Evolutionary conservation across 306 rosid genomes (phyloP), one percentile per base, ranked within the genome.

Genomic region (Ceratonia siliqua): DNA sequence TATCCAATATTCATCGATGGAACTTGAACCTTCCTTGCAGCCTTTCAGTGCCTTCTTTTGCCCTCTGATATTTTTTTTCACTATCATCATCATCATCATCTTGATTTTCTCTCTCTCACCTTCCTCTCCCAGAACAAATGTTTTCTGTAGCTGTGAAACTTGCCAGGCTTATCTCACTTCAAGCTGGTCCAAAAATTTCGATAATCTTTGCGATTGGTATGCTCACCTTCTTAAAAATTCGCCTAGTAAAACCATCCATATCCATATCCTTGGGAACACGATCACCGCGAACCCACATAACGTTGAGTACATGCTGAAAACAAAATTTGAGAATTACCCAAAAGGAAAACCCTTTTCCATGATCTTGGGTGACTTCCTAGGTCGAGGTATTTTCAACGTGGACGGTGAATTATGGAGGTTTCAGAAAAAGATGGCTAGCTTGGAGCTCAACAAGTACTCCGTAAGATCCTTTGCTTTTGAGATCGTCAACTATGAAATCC

Each of bases 311-410:
- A 85, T 92, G 73, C 93, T 92, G 49, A 92, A 86, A 8, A 89
- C 96, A 0, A 83, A 80, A 4, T 92, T 92, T 35, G 67, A 89
- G 14, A 92, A 92, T 18, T 92, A 56, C 83, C 97, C 97, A 5
- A 92, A 92, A 66, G 97, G 97, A 2, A 92, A 86, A 50, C 55
- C 80, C 8, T 92, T 92, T 72, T 86, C 96, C 28, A 3, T 77
- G 22, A 89, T 92, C 82, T 78, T 92, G 9, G 93, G 87, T 30
- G 96, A 92, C 57, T 89, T 92, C 77, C 75, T 92, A 2, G 97
- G 97, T 1, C 81, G 85, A 6, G 97, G 97, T 0, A 92, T 92
- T 17, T 92, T 92, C 90, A 92, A 92, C 87, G 96, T 88, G 32
- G 97, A 92, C 53, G 97, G 97, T 3, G 88, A 92, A 0, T 33